Conservation (phyloP, 768 basidiomycete genomes). For the Psilocybe cubensis region DNA sequence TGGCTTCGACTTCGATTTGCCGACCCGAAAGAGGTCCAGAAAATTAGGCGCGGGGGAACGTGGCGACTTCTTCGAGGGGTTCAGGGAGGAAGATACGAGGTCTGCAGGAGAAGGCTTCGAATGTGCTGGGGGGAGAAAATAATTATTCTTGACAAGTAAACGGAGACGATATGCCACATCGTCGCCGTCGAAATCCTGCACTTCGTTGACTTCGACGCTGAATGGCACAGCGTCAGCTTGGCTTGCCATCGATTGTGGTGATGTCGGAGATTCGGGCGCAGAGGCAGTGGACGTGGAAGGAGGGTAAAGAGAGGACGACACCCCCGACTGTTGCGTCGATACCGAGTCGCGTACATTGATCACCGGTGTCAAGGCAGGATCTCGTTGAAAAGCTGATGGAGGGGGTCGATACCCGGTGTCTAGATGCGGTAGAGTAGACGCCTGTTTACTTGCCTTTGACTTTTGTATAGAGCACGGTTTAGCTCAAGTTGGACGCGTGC, state of each 20-base stretch:
- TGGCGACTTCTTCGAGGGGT: slow-evolving; percentile 47
- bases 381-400: slow-evolving; percentile 52
- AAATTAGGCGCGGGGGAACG: slow-evolving; percentile 56
- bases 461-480: slow-evolving; percentile 23
- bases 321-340: slow-evolving; percentile 64
- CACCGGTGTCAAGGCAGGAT: slow-evolving; percentile 45
- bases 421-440: slow-evolving; percentile 32
- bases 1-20: slow-evolving; percentile 69
- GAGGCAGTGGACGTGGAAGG: slow-evolving; percentile 69
- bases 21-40: slow-evolving; percentile 72
- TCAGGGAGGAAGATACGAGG: slow-evolving; percentile 45
- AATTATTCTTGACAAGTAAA: slow-evolving; percentile 84
- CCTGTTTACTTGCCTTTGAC: slow-evolving; percentile 37
- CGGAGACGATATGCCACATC: slow-evolving; percentile 86
- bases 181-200: slow-evolving; percentile 64
- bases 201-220: slow-evolving; percentile 50
- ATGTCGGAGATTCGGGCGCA: slow-evolving; percentile 64
- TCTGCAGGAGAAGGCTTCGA: slow-evolving; percentile 76
- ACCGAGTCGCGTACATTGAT: slow-evolving; percentile 57
- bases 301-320: slow-evolving; percentile 81
- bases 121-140: slow-evolving; percentile 88
- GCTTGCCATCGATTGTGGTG: slow-evolving; percentile 60
- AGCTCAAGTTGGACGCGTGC: slow-evolving; percentile 15
- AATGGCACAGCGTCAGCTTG: slow-evolving; percentile 47
- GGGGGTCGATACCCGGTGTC: slow-evolving; percentile 38